Evolutionary conservation across 1,284 basidiomycete species (phyloP), one percentile per base, ranked within the genome.

Genomic region (Pisolithus thermaeus): DNA sequence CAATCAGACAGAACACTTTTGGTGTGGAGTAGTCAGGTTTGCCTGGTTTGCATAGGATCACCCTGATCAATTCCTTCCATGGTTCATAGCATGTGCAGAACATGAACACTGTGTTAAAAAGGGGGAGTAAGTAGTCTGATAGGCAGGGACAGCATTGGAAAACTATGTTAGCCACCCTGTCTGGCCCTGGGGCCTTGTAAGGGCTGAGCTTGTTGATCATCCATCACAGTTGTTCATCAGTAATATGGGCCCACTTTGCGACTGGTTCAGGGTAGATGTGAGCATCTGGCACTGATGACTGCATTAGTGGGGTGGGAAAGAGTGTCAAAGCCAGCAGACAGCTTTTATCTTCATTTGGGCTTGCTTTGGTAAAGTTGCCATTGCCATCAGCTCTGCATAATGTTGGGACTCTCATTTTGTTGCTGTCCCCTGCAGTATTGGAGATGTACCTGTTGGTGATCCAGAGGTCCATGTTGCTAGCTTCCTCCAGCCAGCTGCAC

Each of bases 401-500:
- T 0, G 62, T 58, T 1, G 71, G 73, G 7, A 75, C 62, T 6
- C 65, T 50, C 0, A 66, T 47, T 22, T 54, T 48, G 0, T 68
- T 62, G 7, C 70, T 66, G 47, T 75, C 70, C 0, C 64, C 53
- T 0, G 60, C 37, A 0, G 62, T 58, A 0, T 30, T 43, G 7
- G 59, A 60, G 3, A 68, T 56, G 40, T 65, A 71, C 18, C 56
- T 56, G 52, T 66, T 66, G 1, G 68, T 67, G 0, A 52, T 65
- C 68, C 70, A 77, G 0, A 74, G 52, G 6, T 58, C 58, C 0
- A 53, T 41, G 1, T 55, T 54, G 3, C 61, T 55, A 0, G 65
- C 52, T 0, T 61, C 54, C 30, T 70, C 67, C 0, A 75, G 56
- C 61, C 61, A 75, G 1, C 66, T 61, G 2, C 56, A 47, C 70